These are phyloP conservation scores for Aspergillus luchuensis DNA, from an alignment of 2,329 filamentous ascomycete genomes.

Conservation along the genomic window DNA sequence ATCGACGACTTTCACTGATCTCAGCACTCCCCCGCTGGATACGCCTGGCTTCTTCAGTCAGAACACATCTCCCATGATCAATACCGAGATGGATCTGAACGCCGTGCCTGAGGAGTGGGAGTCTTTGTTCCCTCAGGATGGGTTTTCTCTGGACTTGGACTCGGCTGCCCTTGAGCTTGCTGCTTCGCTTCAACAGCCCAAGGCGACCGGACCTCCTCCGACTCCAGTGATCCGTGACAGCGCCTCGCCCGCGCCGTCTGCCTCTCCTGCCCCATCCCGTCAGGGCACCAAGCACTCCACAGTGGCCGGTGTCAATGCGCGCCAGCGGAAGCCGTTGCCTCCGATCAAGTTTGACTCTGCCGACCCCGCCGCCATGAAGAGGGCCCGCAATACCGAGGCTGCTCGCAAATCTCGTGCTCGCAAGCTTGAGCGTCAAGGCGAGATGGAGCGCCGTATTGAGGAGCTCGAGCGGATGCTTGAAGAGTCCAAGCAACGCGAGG, in stretches of 20 bases:
- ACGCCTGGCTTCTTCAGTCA: constrained; percentile 71
- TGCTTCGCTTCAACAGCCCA: constrained; percentile 22
- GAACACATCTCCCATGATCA: constrained; percentile 78
- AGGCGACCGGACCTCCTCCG: constrained; percentile 19
- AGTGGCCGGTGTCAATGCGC: constrained; percentile 58
- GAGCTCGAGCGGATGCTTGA: constrained; percentile 59
- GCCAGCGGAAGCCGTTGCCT: constrained; percentile 78
- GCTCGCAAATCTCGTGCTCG: constrained; percentile 90
- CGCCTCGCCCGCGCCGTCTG: constrained; percentile 23
- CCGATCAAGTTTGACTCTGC: constrained; percentile 74
- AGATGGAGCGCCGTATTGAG: constrained; percentile 71
- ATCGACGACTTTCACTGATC: constrained; percentile 76
- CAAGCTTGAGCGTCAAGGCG: constrained; percentile 75
- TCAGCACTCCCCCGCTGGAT: constrained; percentile 80
- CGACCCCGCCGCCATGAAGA: constrained; percentile 83
- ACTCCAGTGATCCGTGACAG: constrained; percentile 33
- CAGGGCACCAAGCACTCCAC: constrained; percentile 4
- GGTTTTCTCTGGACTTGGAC: constrained; percentile 30
- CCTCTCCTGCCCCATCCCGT: constrained; percentile 43
- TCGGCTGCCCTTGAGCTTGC: constrained; percentile 38
- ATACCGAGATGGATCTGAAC: constrained; percentile 58
- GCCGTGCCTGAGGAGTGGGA: constrained; percentile 64
- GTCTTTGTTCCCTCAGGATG: constrained; percentile 56
- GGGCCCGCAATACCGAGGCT: constrained; percentile 88
- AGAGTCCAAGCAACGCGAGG: constrained; percentile 38